phyloP scores from a whole-genome alignment of 257 asterid species.

The Solanum appendiculatum region DNA sequence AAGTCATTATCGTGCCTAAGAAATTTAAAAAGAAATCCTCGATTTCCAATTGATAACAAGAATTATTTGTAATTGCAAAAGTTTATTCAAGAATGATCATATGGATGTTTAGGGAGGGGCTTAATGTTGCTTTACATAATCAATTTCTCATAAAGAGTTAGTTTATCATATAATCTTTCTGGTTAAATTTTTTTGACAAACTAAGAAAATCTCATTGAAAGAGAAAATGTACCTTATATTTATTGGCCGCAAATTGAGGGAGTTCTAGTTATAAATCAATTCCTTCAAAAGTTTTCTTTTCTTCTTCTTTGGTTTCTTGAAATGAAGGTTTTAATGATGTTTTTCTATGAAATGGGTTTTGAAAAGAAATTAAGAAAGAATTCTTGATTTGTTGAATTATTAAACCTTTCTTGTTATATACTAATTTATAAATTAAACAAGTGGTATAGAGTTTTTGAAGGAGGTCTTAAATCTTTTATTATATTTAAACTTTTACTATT shows the following conservation, averaged over 20 bases:
- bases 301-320: background rate
- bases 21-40: too few species aligned
- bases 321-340: background rate
- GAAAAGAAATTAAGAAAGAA: background rate
- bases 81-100: background rate
- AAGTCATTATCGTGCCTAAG: too few species aligned
- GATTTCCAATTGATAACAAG: too few species aligned
- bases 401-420: too few species aligned
- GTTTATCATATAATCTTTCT: too few species aligned
- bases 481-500: background rate
- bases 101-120: too few species aligned
- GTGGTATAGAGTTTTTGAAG: background rate
- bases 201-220: too few species aligned
- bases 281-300: background rate
- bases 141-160: background rate
- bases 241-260: background rate
- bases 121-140: too few species aligned
- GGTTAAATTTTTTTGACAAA: too few species aligned
- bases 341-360: background rate
- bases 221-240: too few species aligned
- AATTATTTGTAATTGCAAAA: too few species aligned
- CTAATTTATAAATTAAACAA: background rate
- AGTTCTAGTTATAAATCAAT: background rate
- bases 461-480: background rate
- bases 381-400: background rate